Evolutionary conservation across 1,284 basidiomycete species (phyloP).

Genomic region (Melampsora americana): DNA sequence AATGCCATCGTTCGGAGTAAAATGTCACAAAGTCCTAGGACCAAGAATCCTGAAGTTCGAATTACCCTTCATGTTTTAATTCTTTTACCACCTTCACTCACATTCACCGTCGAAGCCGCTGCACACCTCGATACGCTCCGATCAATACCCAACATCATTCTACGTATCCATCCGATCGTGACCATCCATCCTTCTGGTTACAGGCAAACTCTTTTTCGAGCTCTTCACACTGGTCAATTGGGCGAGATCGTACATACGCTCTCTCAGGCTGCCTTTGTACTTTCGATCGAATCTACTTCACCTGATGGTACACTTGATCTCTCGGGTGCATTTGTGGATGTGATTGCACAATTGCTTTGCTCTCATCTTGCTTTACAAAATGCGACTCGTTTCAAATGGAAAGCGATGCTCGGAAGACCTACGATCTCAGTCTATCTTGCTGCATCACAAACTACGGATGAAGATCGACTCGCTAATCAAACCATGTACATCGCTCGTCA

Average conservation of each 20-base stretch:
- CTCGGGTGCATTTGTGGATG: neutral
- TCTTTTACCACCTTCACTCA: conserved; percentile 4
- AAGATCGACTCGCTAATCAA: conserved; percentile 1
- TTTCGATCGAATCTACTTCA: neutral
- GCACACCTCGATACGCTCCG: neutral
- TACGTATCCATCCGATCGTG: conserved; percentile 1
- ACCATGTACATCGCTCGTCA: conserved; percentile 8
- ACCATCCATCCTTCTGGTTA: conserved; percentile 8
- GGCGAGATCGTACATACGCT: conserved; percentile 3
- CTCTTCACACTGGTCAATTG: conserved; percentile 6
- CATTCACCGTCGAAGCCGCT: neutral
- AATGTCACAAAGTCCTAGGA: neutral
- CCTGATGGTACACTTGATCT: neutral
- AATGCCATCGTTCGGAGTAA: conserved; percentile 2
- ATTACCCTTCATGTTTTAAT: conserved; percentile 1
- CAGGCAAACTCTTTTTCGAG: neutral
- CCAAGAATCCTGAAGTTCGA: conserved; percentile 3
- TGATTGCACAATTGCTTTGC: neutral
- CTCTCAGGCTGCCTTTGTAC: conserved; percentile 4
- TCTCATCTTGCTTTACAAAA: conserved; percentile 3
- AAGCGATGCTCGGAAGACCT: conserved; percentile 1
- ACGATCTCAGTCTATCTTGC: neutral
- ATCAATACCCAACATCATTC: neutral
- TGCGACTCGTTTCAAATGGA: neutral
- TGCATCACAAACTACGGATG: neutral